Evolutionary conservation across 352 stramenopile species (phyloP).

Genomic region (Phytophthora meadii): DNA sequence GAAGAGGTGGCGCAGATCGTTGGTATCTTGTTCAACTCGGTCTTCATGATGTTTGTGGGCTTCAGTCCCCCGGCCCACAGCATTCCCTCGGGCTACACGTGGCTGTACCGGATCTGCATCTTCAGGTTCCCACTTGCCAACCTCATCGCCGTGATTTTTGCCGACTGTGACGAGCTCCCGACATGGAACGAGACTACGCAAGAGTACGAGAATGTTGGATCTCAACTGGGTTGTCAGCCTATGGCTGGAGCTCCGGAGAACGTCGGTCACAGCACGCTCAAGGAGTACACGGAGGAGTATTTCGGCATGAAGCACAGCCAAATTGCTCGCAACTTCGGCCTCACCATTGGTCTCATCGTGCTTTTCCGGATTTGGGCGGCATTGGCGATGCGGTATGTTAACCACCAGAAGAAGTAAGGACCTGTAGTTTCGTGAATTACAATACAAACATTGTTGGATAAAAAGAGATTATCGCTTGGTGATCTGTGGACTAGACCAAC

Average conservation of each 20-base stretch:
- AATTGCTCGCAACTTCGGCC: conserved; percentile 20
- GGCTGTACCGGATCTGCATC: conserved; percentile 25
- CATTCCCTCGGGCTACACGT: conserved; percentile 27
- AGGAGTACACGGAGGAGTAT: conserved; percentile 12
- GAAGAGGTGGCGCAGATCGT: conserved; percentile 27
- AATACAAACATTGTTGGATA: too few relatives aligned
- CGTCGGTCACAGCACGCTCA: conserved; percentile 11
- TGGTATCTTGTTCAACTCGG: conserved; percentile 32
- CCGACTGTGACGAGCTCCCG: conserved; percentile 5
- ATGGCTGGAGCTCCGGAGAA: conserved; percentile 7
- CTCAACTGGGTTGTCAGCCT: conserved; percentile 18
- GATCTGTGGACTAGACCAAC: too few relatives aligned
- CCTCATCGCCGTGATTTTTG: conserved; percentile 23
- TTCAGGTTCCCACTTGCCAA: conserved; percentile 25
- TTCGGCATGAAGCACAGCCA: conserved; percentile 15
- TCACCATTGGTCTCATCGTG: conserved; percentile 12
- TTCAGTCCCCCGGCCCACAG: conserved; percentile 28
- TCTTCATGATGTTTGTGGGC: conserved; percentile 41
- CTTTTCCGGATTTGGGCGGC: conserved; percentile 4
- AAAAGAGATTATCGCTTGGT: too few relatives aligned
- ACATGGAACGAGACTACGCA: conserved; percentile 10
- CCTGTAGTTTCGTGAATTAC: neutral
- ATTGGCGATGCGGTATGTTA: conserved; percentile 1
- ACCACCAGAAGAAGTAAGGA: conserved; percentile 11
- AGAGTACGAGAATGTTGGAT: conserved; percentile 16